Base-by-base conservation (phyloP, 1,139 yeast species). In the Candida sp. region DNA sequence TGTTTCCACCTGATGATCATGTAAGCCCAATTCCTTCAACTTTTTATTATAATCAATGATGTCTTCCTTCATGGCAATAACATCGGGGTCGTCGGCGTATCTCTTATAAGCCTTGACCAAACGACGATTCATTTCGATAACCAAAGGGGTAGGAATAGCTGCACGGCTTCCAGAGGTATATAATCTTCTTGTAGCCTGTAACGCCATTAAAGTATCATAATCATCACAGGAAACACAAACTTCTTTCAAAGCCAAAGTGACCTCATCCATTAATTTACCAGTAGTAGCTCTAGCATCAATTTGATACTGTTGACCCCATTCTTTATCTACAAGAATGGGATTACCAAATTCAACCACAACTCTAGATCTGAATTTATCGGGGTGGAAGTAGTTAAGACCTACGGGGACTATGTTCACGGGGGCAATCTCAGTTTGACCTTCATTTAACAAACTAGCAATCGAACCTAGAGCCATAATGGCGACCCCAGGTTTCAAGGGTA, bases 191-290 rank as follows among this genome's bases (percentile, higher is more conserved):
- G 95, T 95, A 3, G 97, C 96, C 63, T 93, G 99, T 40, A 91
- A 83, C n/a, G 88, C 89, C 83, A 90, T 87, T 45, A 93, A 70
- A 4, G 97, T 89, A 51, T 91, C 98, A 64, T 84, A 93, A 62
- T 93, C 98, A 23, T 90, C 85, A 58, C 96, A 87, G n/a, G 93
- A 85, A 3, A 91, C 95, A 1, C 98, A 91, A 22, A 91, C 98
- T 9, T 95, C 83, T 55, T 84, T 84, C 50, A 93, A 73, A 15
- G 91, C 88, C 47, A 82, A 79, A 3, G 93, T 82, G 39, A 91
- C 79, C 21, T 75, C 72, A 22, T 84, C 86, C 52, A 93, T 70
- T 35, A 91, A 68, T 43, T 81, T 79, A 44, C 79, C 78, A 8
- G 90, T 88, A 0, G 95, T 86, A 30, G 78, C 84, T 48, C 84